These are phyloP conservation scores for Tricholoma sp. DNA, from an alignment of 768 basidiomycete genomes.

Conservation along the genomic window DNA sequence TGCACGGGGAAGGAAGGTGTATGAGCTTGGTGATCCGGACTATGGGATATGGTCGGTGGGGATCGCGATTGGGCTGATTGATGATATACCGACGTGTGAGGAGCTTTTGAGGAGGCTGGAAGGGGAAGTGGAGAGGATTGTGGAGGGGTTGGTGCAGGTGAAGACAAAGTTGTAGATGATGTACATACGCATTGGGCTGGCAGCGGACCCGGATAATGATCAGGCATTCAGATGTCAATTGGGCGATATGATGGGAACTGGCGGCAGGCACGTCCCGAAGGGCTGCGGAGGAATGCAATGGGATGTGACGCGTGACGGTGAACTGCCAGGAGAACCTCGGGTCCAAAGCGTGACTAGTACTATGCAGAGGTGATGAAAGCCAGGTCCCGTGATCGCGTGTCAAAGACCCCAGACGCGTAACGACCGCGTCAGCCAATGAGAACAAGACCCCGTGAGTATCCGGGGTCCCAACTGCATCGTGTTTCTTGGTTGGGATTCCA, in stretches of 20 bases:
- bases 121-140: slow-evolving; percentile 65
- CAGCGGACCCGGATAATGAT: too few species aligned
- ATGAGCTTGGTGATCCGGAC: slow-evolving; percentile 81
- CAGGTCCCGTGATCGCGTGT: slow-evolving; percentile 36
- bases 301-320: too few species aligned
- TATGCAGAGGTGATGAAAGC: too few species aligned
- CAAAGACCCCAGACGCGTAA: slow-evolving; percentile 24
- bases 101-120: slow-evolving; percentile 67
- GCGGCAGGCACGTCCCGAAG: too few species aligned
- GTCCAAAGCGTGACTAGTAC: too few species aligned
- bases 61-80: slow-evolving; percentile 63
- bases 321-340: too few species aligned
- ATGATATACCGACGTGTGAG: slow-evolving; percentile 81
- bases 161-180: slow-evolving; percentile 35
- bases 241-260: too few species aligned
- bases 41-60: slow-evolving; percentile 84
- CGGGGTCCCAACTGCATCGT: slow-evolving; percentile 29
- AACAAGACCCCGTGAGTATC: slow-evolving; percentile 1
- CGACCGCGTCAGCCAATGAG: slow-evolving; percentile 13
- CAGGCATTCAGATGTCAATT: too few species aligned
- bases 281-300: too few species aligned
- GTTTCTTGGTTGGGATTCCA: slow-evolving; percentile 16
- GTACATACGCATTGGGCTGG: not conserved
- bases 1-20: slow-evolving; percentile 64
- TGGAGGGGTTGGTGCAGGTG: slow-evolving; percentile 33